Percentiles rank a stretch among this genome's conserved stretches.
phyloP scores from a whole-genome alignment of 805 yeast genomes.

The Ogataea saltuana region DNA sequence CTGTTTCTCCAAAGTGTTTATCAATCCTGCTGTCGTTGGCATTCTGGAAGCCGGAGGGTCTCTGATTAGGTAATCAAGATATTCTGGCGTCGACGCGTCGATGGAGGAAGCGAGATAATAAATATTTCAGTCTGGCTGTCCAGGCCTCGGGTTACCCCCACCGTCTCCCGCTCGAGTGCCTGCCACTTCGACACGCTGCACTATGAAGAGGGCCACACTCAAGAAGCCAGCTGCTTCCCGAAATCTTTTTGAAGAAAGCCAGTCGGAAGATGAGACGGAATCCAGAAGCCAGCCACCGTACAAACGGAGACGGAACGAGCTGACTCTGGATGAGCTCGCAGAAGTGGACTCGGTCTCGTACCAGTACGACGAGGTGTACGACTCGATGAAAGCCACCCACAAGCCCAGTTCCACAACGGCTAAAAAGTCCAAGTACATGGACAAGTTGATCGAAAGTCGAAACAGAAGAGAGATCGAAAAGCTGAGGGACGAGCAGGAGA shows the following conservation, averaged over 20 bases:
- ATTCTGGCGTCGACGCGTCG: neutral
- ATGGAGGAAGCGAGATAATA: no score
- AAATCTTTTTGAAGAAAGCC: slow-evolving; percentile 2
- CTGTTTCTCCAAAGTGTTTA: neutral
- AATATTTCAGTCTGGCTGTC: no score
- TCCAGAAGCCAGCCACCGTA: slow-evolving; percentile 2
- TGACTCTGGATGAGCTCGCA: neutral
- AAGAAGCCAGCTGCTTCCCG: neutral
- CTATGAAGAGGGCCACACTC: slow-evolving; percentile 2
- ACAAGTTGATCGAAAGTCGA: slow-evolving; percentile 45
- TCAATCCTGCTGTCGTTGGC: slow-evolving; percentile 1
- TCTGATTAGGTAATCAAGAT: neutral
- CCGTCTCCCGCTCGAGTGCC: neutral
- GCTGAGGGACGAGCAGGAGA: slow-evolving; percentile 39
- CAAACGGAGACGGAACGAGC: neutral
- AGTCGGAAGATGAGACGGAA: slow-evolving; percentile 3
- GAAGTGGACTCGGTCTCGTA: slow-evolving; percentile 21
- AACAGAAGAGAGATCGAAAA: slow-evolving; percentile 47
- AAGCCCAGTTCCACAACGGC: slow-evolving; percentile 27
- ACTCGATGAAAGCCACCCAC: slow-evolving; percentile 37
- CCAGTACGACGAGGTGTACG: slow-evolving; percentile 51
- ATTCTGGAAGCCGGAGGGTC: neutral
- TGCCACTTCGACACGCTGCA: neutral
- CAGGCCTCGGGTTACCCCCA: neutral
- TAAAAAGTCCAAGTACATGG: slow-evolving; percentile 37